Conservation (phyloP, 2,329 filamentous ascomycete genomes). For the Pseudogymnoascus sp. region DNA sequence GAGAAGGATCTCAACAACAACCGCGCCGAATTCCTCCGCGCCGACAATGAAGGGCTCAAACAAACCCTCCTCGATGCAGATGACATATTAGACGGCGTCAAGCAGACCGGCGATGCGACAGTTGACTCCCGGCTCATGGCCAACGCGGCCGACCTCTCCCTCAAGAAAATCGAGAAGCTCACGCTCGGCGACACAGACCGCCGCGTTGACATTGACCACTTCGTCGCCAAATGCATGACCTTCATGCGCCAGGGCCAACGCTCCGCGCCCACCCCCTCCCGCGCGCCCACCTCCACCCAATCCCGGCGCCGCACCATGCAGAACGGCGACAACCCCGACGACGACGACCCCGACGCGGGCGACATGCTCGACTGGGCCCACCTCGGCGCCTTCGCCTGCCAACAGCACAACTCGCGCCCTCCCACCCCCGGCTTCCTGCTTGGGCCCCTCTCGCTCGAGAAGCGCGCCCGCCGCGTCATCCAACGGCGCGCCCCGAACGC, state of each 20-base stretch:
- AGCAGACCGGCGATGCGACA: conserved; percentile 83
- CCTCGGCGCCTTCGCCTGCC: conserved; percentile 67
- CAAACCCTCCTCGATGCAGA: conserved; percentile 61
- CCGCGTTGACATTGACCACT: conserved; percentile 82
- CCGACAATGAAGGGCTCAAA: conserved; percentile 55
- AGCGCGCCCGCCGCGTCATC: conserved; percentile 62
- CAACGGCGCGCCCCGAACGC: conserved; percentile 62
- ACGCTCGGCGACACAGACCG: conserved; percentile 63
- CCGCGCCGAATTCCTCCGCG: conserved; percentile 60
- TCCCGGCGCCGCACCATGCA: conserved; percentile 29
- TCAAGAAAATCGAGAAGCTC: conserved; percentile 67
- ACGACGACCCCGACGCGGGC: conserved; percentile 60
- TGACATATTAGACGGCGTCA: conserved; percentile 56
- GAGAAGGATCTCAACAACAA: conserved; percentile 53
- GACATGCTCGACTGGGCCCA: conserved; percentile 81
- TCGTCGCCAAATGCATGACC: conserved; percentile 78
- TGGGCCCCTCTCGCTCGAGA: conserved; percentile 82
- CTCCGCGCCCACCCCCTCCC: conserved; percentile 42
- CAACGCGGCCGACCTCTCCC: conserved; percentile 68
- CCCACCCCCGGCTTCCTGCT: conserved; percentile 76
- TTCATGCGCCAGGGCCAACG: conserved; percentile 68
- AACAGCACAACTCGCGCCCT: conserved; percentile 65
- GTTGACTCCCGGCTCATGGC: conserved; percentile 85
- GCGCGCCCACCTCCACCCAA: conserved; percentile 38
- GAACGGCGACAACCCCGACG: conserved; percentile 46